Base-by-base conservation (phyloP, 2,329 filamentous ascomycete genomes). In the Xylariaceae sp. region DNA sequence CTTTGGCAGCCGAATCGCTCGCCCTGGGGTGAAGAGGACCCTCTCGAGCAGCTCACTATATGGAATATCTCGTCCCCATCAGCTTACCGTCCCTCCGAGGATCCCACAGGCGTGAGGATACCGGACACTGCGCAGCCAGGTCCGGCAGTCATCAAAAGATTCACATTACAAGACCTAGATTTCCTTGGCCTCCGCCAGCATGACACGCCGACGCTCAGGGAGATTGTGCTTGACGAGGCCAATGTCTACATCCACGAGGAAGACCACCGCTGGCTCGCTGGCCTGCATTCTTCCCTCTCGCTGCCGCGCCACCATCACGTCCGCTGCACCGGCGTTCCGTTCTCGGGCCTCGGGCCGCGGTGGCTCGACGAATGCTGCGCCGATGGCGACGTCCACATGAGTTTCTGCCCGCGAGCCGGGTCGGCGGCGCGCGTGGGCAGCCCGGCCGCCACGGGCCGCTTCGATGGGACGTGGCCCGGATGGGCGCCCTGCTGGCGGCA, bases 161-260 rank as follows among this genome's bases (percentile, higher is more conserved):
- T 85, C 62, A 72, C 71, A 1, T 81, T 78, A 67, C 66, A 69
- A 13, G 77, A 81, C 35, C 74, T 87, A 2, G 77, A 75, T 3
- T 78, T 78, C 62, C 78, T 81, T 58, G 75, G 73, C 11, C 68
- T 86, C 9, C 74, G 78, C 41, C 84, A 87, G 66, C 69, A 77
- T 11, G 71, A 76, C 10, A 74, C 71, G 2, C 82, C 83, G 1
- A 69, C 68, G 5, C 70, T 87, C 5, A 73, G 80, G 21, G 71
- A 72, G 30, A 63, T 87, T 3, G 73, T 73, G 5, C 70, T 87
- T 27, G 81, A 84, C 59, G 73, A 66, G 3, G 55, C 51, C 3
- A 78, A 79, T 58, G 68, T 87, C 11, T 83, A 84, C 63, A 64
- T 86, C 18, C 73, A 80, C 26, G 80, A 84, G 57, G 84, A 85